A percentile compares a stretch with the other conserved stretches of the same genome.
These are phyloP conservation scores for Alisma plantagoaquatica DNA, from an alignment of 106 monocot species.

Conservation along the genomic window DNA sequence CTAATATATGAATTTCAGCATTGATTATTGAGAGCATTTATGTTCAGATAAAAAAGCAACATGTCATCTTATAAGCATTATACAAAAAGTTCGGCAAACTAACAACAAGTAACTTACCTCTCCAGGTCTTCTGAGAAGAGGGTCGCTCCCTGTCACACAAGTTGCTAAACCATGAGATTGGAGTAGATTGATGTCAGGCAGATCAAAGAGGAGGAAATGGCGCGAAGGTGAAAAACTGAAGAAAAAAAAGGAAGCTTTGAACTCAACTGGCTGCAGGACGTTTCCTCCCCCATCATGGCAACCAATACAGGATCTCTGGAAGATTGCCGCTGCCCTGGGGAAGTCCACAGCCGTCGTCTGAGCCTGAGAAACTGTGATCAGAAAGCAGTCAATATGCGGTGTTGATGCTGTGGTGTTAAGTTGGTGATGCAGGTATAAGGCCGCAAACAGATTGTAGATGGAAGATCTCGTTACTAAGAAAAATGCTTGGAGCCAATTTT, in stretches of 20 bases:
- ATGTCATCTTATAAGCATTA: neutral
- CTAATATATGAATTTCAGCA: too few relatives aligned
- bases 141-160: constrained; percentile 94
- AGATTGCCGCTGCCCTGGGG: constrained; percentile 41
- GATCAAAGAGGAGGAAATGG: neutral
- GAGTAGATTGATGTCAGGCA: neutral
- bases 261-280: constrained; percentile 75
- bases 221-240: neutral
- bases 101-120: too few relatives aligned
- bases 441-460: too few relatives aligned
- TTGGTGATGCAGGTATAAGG: too few relatives aligned
- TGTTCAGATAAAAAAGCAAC: neutral
- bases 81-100: neutral
- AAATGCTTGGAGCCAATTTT: neutral
- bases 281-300: constrained; percentile 93
- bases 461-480: neutral
- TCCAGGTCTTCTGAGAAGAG: constrained; percentile 71
- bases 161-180: neutral
- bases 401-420: too few relatives aligned
- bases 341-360: constrained; percentile 15
- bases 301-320: constrained; percentile 80
- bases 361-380: constrained; percentile 22
- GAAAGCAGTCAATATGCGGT: too few relatives aligned
- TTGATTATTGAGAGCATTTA: too few relatives aligned
- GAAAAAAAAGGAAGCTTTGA: neutral